Evolutionary conservation across 805 yeast genomes (phyloP), one percentile per base, ranked within the genome.

Genomic region (Gaillardinia entomophila): DNA sequence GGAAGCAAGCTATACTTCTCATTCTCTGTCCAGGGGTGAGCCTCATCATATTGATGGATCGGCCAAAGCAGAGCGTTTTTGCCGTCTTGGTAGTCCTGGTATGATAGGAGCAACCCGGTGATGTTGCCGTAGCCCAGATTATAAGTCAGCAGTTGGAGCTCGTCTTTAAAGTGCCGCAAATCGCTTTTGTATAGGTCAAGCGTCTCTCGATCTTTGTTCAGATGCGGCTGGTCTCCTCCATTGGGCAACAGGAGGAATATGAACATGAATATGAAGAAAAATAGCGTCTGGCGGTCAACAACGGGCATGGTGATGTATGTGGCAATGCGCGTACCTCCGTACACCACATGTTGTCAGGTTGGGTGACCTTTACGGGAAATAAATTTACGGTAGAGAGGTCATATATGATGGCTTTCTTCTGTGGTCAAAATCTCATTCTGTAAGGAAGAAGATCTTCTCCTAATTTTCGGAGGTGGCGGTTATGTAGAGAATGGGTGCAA

Each of bases 81-180:
- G 10, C 72, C 71, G 4, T 60, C 51, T 2, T 69, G 14, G 12
- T 65, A 68, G 53, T 82, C 94, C 7, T 66, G 61, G 44, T 83
- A 85, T 19, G 86, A 75, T 22, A 80, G 55, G 45, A 66, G 69
- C 36, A 80, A 74, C 3, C 96, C 96, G 0, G 92, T 82, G 12
- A 85, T 53, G 45, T 83, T 81, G 1, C 83, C 82, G 49, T 78
- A 79, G 4, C 84, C 86, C 3, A 56, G 38, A 13, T 49, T 34
- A 51, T 70, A 79, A 1, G 71, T 64, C 27, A 73, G 51, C 24
- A 65, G 58, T 11, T 40, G 43, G 22, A 80, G 40, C 27, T 42
- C 39, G 4, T 31, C 25, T n/a, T 34, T 45, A 27, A 43, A 32
- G n/a, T 34, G 23, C 22, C 35, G 33, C 4, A 63, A 39, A 17